Base-by-base conservation (phyloP, 768 basidiomycete species). In the Rhodotorula taiwanensis region DNA sequence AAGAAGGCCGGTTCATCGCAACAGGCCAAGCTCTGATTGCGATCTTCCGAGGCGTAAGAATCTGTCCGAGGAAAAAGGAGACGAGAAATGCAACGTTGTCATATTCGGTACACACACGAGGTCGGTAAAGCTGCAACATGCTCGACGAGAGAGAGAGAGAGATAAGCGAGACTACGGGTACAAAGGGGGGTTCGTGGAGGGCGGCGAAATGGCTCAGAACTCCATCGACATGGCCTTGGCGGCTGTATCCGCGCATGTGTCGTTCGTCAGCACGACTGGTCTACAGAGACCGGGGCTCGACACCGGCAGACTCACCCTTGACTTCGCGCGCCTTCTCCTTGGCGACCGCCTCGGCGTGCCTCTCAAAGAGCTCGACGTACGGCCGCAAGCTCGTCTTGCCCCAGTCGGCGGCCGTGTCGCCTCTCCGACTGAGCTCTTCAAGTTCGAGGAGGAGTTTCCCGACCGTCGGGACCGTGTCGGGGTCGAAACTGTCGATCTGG, bases 301-400 rank as follows among this genome's bases (percentile, higher is more conserved):
- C n/a, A n/a, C n/a, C 4, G 5, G 23, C 23, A 53, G 30, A 57
- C 76, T 71, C 58, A 76, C 77, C 72, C 58, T 72, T 71, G 62
- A 73, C 74, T 36, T 60, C 62, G 18, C 70, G 69, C 36, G 73
- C 67, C 36, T 65, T 74, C 55, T 77, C 78, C 58, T 70, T 71
- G 62, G 78, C 58, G 21, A 80, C 58, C 6, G 62, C 76, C 34
- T 74, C 67, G 5, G 76, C 81, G 74, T 98, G 89, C 72, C 80
- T 81, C 63, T 98, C 88, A 67, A 98, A 76, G 79, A 95, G 83
- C 49, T 93, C 87, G 45, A 99, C 84, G 71, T 93, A 98, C 27
- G 86, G 86, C 73, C 83, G 87, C 62, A 99, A 76, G 8, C 88
- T 88, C 21, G 95, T 98, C 59, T 83, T 81, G 69, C 87, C 83